Percentiles rank a stretch among this genome's conserved stretches.
Conservation (phyloP, 257 asterid species). For the Rubia yunnanensis region DNA sequence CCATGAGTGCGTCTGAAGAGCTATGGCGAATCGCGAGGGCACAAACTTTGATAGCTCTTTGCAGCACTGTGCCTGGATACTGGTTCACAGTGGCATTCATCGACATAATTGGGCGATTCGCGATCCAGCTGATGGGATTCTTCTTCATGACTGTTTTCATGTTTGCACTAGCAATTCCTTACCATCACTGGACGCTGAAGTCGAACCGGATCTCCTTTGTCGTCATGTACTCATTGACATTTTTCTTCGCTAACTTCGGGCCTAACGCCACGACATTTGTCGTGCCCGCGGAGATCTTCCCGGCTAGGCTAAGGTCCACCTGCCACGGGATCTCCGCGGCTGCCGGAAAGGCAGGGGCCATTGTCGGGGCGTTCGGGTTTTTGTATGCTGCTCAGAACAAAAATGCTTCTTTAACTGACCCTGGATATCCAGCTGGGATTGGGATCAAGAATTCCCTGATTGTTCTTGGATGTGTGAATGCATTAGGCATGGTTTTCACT, state of each 20-base stretch:
- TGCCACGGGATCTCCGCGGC: slow-evolving; percentile 21
- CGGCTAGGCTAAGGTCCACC: slow-evolving; percentile 14
- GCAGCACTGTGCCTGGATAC: slow-evolving; percentile 18
- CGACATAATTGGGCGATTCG: neutral
- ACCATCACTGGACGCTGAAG: slow-evolving; percentile 3
- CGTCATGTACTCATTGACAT: slow-evolving; percentile 2
- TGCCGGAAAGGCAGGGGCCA: slow-evolving; percentile 22
- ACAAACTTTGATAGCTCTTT: slow-evolving; percentile 15
- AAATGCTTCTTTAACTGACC: neutral
- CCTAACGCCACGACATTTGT: slow-evolving; percentile 1
- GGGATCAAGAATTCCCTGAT: slow-evolving; percentile 16
- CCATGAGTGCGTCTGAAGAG: slow-evolving; percentile 10
- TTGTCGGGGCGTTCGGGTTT: slow-evolving; percentile 21
- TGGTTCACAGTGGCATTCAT: slow-evolving; percentile 12
- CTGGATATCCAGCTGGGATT: slow-evolving; percentile 19
- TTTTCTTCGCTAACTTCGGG: slow-evolving; percentile 5
- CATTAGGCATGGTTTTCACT: slow-evolving; percentile 14
- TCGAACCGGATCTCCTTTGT: neutral
- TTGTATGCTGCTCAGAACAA: slow-evolving; percentile 16
- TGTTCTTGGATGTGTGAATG: slow-evolving; percentile 21
- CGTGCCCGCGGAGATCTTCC: slow-evolving; percentile 18
- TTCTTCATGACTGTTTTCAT: slow-evolving; percentile 8
- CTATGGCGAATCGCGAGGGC: slow-evolving; percentile 12
- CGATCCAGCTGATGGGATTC: slow-evolving; percentile 7
- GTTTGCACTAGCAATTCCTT: slow-evolving; percentile 1